A percentile compares a stretch with the other conserved stretches of the same genome.
Evolutionary conservation across 306 rosid genomes (phyloP).

Genomic region (Leucaena leucocephala): DNA sequence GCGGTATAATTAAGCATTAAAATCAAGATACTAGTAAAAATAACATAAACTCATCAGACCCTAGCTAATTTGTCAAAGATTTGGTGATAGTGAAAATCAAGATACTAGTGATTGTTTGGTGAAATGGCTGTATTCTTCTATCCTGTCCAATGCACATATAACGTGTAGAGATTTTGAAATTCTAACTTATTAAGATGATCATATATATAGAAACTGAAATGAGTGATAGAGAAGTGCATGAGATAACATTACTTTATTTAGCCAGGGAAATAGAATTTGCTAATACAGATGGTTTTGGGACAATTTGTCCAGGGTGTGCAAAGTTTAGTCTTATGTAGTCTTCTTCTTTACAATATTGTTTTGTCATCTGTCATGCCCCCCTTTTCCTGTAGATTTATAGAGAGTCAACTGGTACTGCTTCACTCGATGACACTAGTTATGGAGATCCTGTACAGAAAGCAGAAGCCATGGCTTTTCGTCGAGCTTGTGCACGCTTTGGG

Average conservation of each 20-base stretch:
- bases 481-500: conserved; percentile 91
- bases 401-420: conserved; percentile 85
- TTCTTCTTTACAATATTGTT: neutral
- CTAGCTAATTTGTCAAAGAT: neutral
- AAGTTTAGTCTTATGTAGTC: neutral
- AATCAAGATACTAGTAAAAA: neutral
- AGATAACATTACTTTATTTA: neutral
- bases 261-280: neutral
- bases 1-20: neutral
- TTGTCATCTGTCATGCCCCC: neutral
- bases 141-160: neutral
- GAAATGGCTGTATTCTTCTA: neutral
- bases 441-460: conserved; percentile 94
- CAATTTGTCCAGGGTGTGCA: neutral
- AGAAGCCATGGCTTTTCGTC: conserved; percentile 94
- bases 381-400: conserved; percentile 60
- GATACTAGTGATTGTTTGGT: neutral
- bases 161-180: neutral
- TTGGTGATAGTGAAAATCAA: neutral
- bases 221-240: neutral
- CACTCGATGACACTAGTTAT: conserved; percentile 62
- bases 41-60: neutral
- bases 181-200: neutral
- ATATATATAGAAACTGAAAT: neutral
- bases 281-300: neutral